phyloP scores from a whole-genome alignment of 495 filamentous ascomycete genomes.

The Podospora appendiculata region DNA sequence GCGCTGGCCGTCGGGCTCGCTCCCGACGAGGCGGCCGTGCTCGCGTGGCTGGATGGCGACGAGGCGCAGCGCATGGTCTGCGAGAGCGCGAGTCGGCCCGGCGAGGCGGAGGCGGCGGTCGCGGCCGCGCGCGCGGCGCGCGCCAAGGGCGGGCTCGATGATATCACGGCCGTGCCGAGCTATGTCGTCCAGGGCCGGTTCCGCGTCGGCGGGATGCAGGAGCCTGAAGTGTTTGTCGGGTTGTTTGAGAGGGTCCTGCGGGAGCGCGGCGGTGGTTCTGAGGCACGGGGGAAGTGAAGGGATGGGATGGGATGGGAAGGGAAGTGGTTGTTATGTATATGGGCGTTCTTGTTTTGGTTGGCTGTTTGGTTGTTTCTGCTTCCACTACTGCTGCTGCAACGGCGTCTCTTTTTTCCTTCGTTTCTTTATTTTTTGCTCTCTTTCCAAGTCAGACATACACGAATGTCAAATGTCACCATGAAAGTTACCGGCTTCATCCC shows the following conservation, averaged over 20 bases:
- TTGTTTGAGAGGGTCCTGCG: constrained; percentile 34
- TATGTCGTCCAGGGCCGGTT: constrained; percentile 62
- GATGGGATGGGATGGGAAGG: neutral
- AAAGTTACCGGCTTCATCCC: no score
- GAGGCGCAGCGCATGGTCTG: constrained; percentile 13
- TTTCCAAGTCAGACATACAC: no score
- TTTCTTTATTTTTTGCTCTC: no score
- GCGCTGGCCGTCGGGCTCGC: constrained; percentile 45
- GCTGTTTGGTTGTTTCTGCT: no score
- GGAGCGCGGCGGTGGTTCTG: no score
- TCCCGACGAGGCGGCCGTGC: constrained; percentile 45
- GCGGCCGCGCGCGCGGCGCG: constrained; percentile 28
- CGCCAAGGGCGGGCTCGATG: constrained; percentile 3
- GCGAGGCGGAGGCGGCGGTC: constrained; percentile 3
- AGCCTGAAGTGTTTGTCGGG: constrained; percentile 30
- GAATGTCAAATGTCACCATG: no score
- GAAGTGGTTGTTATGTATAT: no score
- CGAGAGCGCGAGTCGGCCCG: neutral
- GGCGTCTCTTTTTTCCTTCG: no score
- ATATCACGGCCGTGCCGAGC: constrained; percentile 67
- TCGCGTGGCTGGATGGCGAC: constrained; percentile 50
- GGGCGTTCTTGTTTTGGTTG: no score
- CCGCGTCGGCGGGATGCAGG: constrained; percentile 62
- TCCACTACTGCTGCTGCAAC: no score
- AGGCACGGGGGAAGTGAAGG: neutral